phyloP scores from a whole-genome alignment of 2,329 filamentous ascomycete genomes.

The Colletotrichum endophyticum region DNA sequence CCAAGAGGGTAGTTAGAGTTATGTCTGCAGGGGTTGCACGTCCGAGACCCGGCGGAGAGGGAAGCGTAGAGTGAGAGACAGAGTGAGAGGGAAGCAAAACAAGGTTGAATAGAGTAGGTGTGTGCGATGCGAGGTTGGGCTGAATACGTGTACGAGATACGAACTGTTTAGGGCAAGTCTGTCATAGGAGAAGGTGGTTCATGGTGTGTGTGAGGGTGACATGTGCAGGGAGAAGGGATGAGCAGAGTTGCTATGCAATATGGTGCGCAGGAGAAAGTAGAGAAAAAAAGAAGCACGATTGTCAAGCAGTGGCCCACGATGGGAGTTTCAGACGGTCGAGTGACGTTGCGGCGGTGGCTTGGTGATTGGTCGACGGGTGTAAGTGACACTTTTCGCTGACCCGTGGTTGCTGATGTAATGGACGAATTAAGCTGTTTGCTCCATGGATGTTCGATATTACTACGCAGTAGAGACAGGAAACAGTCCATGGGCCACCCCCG shows the following conservation, averaged over 20 bases:
- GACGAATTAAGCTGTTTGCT: background rate
- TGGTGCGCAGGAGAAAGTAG: background rate
- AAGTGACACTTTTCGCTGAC: background rate
- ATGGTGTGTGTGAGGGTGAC: background rate
- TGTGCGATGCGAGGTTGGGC: background rate
- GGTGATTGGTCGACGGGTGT: background rate
- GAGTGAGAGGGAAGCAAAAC: background rate
- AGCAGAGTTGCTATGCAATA: background rate
- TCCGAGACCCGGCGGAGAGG: background rate
- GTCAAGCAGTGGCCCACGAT: background rate
- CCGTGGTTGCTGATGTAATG: background rate
- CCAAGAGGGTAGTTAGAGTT: background rate
- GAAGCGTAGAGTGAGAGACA: background rate
- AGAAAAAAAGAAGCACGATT: background rate
- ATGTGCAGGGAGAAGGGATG: background rate
- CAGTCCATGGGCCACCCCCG: background rate
- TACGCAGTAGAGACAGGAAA: background rate
- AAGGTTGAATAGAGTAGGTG: background rate
- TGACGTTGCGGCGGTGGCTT: background rate
- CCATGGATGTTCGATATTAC: background rate
- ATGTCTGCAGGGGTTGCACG: background rate
- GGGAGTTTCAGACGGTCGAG: slow-evolving; percentile 11
- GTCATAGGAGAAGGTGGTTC: background rate
- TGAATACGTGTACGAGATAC: background rate
- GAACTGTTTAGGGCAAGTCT: background rate